A percentile compares a stretch with the other conserved stretches of the same genome.
phyloP scores from a whole-genome alignment of 176 grass and related monocot genomes.

The Stipa capillata region DNA sequence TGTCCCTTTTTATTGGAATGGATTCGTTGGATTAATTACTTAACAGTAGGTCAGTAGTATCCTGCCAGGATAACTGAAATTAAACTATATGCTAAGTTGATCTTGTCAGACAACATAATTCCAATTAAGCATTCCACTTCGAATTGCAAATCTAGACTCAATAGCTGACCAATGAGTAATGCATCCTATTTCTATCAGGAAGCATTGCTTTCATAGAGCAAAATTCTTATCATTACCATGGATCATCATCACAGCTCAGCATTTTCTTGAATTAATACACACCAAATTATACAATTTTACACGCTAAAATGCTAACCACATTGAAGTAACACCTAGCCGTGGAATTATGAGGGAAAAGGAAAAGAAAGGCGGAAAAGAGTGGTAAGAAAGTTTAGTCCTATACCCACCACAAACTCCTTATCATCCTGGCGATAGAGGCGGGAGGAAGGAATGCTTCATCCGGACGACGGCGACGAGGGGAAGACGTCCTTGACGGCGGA shows the following conservation, averaged over 20 bases:
- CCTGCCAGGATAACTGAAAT: neutral
- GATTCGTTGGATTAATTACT: neutral
- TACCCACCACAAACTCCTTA: constrained; percentile 32
- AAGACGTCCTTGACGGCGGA: constrained; percentile 93
- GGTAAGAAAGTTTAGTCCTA: constrained; percentile 33
- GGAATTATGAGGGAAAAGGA: neutral
- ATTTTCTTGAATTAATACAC: constrained; percentile 17
- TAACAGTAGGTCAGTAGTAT: neutral
- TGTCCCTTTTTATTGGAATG: neutral
- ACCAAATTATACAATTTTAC: constrained; percentile 44
- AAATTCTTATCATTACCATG: constrained; percentile 26
- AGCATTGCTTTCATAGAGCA: neutral
- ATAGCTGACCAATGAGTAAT: neutral
- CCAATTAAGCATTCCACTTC: neutral
- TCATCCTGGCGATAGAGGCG: neutral
- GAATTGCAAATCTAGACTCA: neutral
- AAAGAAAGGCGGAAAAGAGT: neutral
- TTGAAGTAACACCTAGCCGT: constrained; percentile 20
- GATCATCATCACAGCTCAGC: neutral
- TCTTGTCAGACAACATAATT: neutral
- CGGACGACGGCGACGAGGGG: constrained; percentile 58
- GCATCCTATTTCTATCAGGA: neutral
- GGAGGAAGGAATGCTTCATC: constrained; percentile 10
- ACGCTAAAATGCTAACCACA: constrained; percentile 30
- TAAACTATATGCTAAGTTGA: neutral